Evolutionary conservation across 225 moss, liverwort and hornwort genomes (phyloP), one percentile per base, ranked within the genome.

Genomic region (Pseudisothecium myosuroides): DNA sequence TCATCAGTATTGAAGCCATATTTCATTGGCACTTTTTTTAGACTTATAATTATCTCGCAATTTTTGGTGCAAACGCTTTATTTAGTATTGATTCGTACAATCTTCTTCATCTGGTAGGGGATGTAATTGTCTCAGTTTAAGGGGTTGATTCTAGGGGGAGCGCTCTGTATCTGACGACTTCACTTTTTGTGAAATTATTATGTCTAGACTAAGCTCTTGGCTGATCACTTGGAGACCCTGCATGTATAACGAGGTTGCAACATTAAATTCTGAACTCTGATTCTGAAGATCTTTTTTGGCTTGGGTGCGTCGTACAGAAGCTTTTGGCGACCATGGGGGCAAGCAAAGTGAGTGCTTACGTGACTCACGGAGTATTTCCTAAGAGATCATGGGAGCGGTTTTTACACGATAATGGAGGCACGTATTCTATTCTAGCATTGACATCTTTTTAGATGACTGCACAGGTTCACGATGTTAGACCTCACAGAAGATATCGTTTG

Each of bases 311-410:
- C 27, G 29, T 91, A 92, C 97, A 99, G 96, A 97, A 95, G 90
- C 95, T 99, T 79, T 88, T 99, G 83, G 94, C 95, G 37, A 85
- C 87, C 83, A 92, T 94, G 88, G 99, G 99, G 41, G 97, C 99
- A 67, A 92, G 85, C 88, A 97, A 97, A 95, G 96, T 99, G 86
- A 99, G 99, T 93, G 97, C 99, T 41, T 99, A 99, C 83, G 96
- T 95, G 58, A 99, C 99, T 78, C 99, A 99, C 88, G 97, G 96
- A 63, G 99, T 99, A 45, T 97, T 99, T 88, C 99, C 99, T 8
- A 96, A 97, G 55, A 94, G 89, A 83, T 96, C 99, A 32, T 99
- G 97, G 96, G 96, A 97, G 90, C 95, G 97, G 37, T 97, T 99
- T 89, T 59, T 82, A 55, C 93, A 95, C 62, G 94, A 93, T 65